A percentile compares a stretch with the other conserved stretches of the same genome.
Evolutionary conservation across 192 early-diverging fungal genomes (phyloP).

Genomic region (Haplosporangium gracile): DNA sequence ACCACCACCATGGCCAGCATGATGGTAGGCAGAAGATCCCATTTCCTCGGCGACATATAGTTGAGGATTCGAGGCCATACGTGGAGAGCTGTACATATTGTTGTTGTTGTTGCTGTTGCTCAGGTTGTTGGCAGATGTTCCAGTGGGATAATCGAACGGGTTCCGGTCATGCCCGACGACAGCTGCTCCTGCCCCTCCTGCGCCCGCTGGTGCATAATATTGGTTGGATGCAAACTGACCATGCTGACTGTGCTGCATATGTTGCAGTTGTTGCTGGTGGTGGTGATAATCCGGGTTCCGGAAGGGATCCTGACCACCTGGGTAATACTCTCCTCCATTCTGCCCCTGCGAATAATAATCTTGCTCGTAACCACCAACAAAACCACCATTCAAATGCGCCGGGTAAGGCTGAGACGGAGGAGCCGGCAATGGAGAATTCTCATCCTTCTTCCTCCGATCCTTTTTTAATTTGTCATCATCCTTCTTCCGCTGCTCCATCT

Average conservation of each 20-base stretch:
- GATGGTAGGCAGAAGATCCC: conserved; percentile 6
- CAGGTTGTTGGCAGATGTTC: background rate
- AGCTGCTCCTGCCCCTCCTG: background rate
- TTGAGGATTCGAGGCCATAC: background rate
- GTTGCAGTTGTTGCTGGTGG: background rate
- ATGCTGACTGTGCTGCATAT: background rate
- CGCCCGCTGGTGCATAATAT: conserved; percentile 8
- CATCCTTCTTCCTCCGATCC: conserved; percentile 14
- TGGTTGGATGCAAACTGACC: background rate
- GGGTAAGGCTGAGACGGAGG: background rate
- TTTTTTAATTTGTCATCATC: conserved; percentile 24
- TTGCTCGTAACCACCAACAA: background rate
- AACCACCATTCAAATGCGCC: background rate
- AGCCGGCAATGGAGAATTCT: background rate
- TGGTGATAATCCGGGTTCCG: conserved; percentile 22
- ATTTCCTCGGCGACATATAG: conserved; percentile 36
- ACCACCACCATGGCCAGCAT: background rate
- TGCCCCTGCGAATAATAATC: background rate
- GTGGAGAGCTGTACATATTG: background rate
- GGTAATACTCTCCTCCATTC: background rate
- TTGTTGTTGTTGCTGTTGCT: no score
- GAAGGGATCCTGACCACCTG: conserved; percentile 25
- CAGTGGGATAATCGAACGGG: conserved; percentile 11
- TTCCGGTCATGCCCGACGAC: background rate
- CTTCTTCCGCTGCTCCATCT: conserved; percentile 25